Base-by-base conservation (phyloP, 345 rosid species). In the Carallia brachiata region DNA sequence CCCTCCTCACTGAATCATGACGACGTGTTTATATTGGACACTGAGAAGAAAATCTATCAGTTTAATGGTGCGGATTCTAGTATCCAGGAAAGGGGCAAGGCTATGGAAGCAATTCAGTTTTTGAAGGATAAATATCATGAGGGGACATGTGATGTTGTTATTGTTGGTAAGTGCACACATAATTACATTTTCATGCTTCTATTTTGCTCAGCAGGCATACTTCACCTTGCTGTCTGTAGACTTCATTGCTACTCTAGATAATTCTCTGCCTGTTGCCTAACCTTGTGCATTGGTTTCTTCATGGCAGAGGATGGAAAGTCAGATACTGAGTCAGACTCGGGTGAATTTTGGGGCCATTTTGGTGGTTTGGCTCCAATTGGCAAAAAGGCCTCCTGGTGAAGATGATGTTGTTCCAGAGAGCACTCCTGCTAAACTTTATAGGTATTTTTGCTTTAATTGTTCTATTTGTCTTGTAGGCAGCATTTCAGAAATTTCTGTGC, bases 351-450 rank as follows among this genome's bases (percentile, higher is more conserved):
- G 97, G 93, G 88, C 75, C 93, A 88, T 57, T 83, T 89, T 79
- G 97, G 97, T 69, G 97, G 97, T 52, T 91, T 91, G 82, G 97
- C 98, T 70, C 98, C 99, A 65, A 89, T 95, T 55, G 93, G 92
- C 56, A 90, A 88, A 88, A 83, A 95, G 92, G 76, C 88, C 85
- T 71, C 68, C 75, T 59, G 74, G 79, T 69, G 99, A 95, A 55
- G 97, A 95, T 80, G 99, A 95, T 57, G 70, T 79, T 67, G 72
- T 86, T 61, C 85, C 84, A 1, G 99, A 90, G 80, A 69, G 83
- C 36, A 86, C 87, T 63, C 88, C 95, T 66, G 86, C 98, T 63
- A 82, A 81, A 80, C 84, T 94, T 31, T 86, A 85, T 65, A 79
- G 98, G 98, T 94, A 82, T 30, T 62, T 57, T 18, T 23, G 48